These are phyloP conservation scores for Claviceps humidiphila DNA, from an alignment of 2,329 filamentous ascomycete genomes.

Conservation along the genomic window DNA sequence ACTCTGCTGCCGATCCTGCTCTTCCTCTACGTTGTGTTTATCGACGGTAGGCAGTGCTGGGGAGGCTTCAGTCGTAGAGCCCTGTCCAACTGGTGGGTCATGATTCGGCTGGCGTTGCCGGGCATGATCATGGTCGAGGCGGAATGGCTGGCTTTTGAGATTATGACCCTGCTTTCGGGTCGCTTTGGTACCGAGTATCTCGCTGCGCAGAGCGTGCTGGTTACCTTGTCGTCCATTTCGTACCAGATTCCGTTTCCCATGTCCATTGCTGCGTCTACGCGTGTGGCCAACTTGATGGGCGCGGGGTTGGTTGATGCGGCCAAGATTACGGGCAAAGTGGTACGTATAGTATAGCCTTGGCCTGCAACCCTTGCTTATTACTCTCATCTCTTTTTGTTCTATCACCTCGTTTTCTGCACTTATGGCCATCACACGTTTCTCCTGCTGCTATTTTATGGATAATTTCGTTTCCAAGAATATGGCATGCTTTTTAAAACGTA, in stretches of 20 bases:
- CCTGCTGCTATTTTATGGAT: too few relatives aligned
- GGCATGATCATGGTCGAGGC: conserved; percentile 91
- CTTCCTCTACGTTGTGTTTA: conserved; percentile 62
- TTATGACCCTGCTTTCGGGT: conserved; percentile 70
- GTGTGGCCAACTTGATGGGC: conserved; percentile 84
- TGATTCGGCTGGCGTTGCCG: conserved; percentile 78
- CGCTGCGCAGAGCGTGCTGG: conserved; percentile 77
- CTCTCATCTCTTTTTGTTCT: too few relatives aligned
- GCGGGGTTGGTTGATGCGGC: conserved; percentile 71
- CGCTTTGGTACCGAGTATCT: conserved; percentile 68
- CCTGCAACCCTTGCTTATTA: conserved; percentile 2
- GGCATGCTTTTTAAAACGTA: too few relatives aligned
- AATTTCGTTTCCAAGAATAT: too few relatives aligned
- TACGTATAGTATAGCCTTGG: conserved; percentile 24
- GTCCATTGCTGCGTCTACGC: conserved; percentile 75
- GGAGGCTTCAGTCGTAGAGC: conserved; percentile 61
- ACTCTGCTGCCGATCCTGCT: conserved; percentile 65
- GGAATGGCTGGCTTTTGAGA: conserved; percentile 86
- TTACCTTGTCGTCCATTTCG: conserved; percentile 63
- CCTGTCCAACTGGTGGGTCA: conserved; percentile 61
- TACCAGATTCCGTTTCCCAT: conserved; percentile 91
- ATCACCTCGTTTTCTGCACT: too few relatives aligned
- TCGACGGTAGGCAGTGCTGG: conserved; percentile 71
- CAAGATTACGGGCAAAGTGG: conserved; percentile 66
- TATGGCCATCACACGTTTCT: too few relatives aligned